These are phyloP conservation scores for Calocybe gambosa DNA, from an alignment of 1,284 basidiomycete species.

Conservation along the genomic window DNA sequence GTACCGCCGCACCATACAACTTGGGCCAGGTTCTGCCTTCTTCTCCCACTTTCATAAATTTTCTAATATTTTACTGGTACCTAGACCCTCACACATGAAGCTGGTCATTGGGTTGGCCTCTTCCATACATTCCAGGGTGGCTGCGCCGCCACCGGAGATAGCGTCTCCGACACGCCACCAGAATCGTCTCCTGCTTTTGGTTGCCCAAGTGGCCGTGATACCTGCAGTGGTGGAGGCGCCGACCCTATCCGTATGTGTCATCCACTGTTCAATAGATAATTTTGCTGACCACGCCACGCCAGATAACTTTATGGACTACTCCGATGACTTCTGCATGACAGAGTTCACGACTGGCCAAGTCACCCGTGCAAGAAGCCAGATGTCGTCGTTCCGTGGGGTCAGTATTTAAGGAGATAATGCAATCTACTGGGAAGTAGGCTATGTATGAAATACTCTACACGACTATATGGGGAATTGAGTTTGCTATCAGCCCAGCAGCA, in stretches of 20 bases:
- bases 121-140: slow-evolving; percentile 59
- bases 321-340: slow-evolving; percentile 40
- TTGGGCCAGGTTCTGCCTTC: slow-evolving; percentile 39
- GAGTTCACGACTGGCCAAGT: slow-evolving; percentile 44
- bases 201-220: slow-evolving; percentile 42
- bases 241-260: slow-evolving; percentile 40
- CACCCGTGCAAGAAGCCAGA: slow-evolving; percentile 34
- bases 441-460: no score
- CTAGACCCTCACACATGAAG: slow-evolving; percentile 51
- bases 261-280: neutral
- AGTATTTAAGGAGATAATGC: slow-evolving; percentile 1
- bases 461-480: no score
- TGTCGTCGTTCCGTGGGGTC: slow-evolving; percentile 42
- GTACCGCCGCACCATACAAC: slow-evolving; percentile 39
- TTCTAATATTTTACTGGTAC: neutral
- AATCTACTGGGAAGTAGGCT: no score
- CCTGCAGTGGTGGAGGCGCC: slow-evolving; percentile 36
- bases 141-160: slow-evolving; percentile 42
- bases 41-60: neutral
- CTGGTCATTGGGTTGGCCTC: slow-evolving; percentile 52
- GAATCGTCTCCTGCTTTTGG: slow-evolving; percentile 39
- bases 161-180: slow-evolving; percentile 44
- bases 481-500: no score
- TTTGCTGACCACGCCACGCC: slow-evolving; percentile 9
- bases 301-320: slow-evolving; percentile 43